phyloP scores from a whole-genome alignment of 2,329 filamentous ascomycete species.

The Stagonosporopsis chrysanthemi region DNA sequence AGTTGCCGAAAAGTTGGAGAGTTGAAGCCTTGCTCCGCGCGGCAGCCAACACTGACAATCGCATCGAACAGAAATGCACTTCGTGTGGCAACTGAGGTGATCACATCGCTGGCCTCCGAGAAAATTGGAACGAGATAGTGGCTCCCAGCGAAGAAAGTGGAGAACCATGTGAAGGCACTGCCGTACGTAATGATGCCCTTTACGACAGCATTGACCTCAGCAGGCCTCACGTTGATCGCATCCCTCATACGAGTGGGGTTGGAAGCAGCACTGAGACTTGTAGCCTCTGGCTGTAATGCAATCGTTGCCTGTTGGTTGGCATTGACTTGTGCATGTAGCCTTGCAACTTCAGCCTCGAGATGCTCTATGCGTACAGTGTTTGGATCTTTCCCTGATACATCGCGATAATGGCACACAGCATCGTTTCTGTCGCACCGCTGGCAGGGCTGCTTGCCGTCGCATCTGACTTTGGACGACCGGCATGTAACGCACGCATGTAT shows the following conservation, averaged over 20 bases:
- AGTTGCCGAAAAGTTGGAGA: slow-evolving; percentile 49
- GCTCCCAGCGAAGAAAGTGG: slow-evolving; percentile 43
- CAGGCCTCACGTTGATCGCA: neutral
- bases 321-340: slow-evolving; percentile 24
- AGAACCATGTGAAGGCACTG: slow-evolving; percentile 30
- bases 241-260: neutral
- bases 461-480: slow-evolving; percentile 44
- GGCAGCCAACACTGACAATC: slow-evolving; percentile 62
- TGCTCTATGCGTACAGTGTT: slow-evolving; percentile 36
- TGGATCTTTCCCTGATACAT: slow-evolving; percentile 30
- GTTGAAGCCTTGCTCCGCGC: slow-evolving; percentile 54
- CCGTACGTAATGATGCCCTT: slow-evolving; percentile 36
- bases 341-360: slow-evolving; percentile 35
- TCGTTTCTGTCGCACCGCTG: slow-evolving; percentile 40
- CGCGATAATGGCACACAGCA: slow-evolving; percentile 32
- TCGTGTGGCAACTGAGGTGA: slow-evolving; percentile 55
- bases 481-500: slow-evolving; percentile 44
- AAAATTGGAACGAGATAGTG: slow-evolving; percentile 61
- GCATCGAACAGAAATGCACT: slow-evolving; percentile 61
- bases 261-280: neutral
- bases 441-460: slow-evolving; percentile 43
- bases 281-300: neutral
- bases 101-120: slow-evolving; percentile 55
- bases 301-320: neutral
- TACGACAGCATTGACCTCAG: slow-evolving; percentile 30